These are phyloP conservation scores for Coemansia sp. DNA, from an alignment of 192 early-diverging fungal species.

Conservation along the genomic window DNA sequence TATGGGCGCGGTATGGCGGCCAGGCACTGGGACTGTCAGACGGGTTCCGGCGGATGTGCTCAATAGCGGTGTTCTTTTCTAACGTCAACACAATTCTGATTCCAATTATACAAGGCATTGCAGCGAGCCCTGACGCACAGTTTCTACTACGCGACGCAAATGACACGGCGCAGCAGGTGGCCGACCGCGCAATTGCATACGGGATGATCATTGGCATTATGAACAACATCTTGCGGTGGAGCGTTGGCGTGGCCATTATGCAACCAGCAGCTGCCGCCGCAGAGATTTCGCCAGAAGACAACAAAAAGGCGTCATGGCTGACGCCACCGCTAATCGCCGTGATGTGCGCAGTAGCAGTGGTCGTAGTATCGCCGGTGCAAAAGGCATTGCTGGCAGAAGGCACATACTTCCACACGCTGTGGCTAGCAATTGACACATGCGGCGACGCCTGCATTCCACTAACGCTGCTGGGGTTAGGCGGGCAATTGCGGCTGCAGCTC, in stretches of 20 bases:
- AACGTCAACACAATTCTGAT: slow-evolving; percentile 73
- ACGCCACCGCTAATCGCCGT: slow-evolving; percentile 29
- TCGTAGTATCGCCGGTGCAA: slow-evolving; percentile 22
- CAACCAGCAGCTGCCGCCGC: slow-evolving; percentile 13
- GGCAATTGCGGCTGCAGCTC: slow-evolving; percentile 51
- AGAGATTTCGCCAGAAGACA: background rate
- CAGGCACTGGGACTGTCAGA: slow-evolving; percentile 39
- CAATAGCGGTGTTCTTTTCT: slow-evolving; percentile 62
- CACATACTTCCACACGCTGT: slow-evolving; percentile 25
- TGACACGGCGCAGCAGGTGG: slow-evolving; percentile 37
- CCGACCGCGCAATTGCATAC: slow-evolving; percentile 68
- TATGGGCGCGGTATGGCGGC: slow-evolving; percentile 23
- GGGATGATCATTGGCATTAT: slow-evolving; percentile 74
- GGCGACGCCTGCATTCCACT: slow-evolving; percentile 71
- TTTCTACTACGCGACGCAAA: slow-evolving; percentile 40
- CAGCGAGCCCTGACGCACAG: slow-evolving; percentile 38
- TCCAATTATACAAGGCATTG: slow-evolving; percentile 60
- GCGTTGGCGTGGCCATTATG: slow-evolving; percentile 65
- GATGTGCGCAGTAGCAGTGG: slow-evolving; percentile 16
- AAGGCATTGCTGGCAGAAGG: slow-evolving; percentile 16
- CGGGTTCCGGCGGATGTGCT: slow-evolving; percentile 62
- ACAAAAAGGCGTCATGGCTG: slow-evolving; percentile 10
- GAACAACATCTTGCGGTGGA: slow-evolving; percentile 75
- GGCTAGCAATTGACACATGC: slow-evolving; percentile 60
- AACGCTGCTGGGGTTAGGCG: slow-evolving; percentile 69